Evolutionary conservation across 805 yeast genomes (phyloP).

Genomic region (Isabelozyma pseudorhagii): DNA sequence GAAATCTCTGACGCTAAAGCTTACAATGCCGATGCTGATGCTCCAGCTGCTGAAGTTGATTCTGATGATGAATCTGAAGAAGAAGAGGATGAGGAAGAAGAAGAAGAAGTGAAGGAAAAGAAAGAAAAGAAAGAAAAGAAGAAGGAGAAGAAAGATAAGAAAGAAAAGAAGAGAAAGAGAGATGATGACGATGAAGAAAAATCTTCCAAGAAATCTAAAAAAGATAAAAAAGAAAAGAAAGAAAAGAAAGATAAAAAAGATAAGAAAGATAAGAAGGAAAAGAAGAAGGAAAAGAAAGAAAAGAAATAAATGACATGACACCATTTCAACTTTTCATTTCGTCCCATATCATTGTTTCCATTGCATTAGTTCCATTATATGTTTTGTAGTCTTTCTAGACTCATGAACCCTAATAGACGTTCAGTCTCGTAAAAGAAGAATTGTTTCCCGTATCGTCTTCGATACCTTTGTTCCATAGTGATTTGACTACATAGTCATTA

Average conservation of each 20-base stretch:
- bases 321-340: background rate
- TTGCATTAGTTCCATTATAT: background rate
- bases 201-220: conserved; percentile 10
- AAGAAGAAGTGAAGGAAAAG: conserved; percentile 26
- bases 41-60: conserved; percentile 41
- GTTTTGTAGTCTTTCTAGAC: background rate
- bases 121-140: conserved; percentile 28
- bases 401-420: background rate
- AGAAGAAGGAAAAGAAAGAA: conserved; percentile 14
- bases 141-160: conserved; percentile 21
- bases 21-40: conserved; percentile 95
- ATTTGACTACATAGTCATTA: background rate
- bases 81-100: conserved; percentile 28
- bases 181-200: conserved; percentile 26
- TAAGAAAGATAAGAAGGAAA: conserved; percentile 3
- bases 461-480: background rate
- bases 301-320: conserved; percentile 7
- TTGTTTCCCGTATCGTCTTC: background rate
- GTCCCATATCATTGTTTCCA: background rate
- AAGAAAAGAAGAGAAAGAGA: conserved; percentile 18
- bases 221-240: conserved; percentile 28
- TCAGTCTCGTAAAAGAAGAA: background rate
- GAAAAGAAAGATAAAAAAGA: conserved; percentile 11
- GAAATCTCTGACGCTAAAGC: conserved; percentile 81
- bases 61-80: conserved; percentile 21